Evolutionary conservation across 108 stramenopile species (phyloP).

Genomic region (Nannochloropsis gaditana): DNA sequence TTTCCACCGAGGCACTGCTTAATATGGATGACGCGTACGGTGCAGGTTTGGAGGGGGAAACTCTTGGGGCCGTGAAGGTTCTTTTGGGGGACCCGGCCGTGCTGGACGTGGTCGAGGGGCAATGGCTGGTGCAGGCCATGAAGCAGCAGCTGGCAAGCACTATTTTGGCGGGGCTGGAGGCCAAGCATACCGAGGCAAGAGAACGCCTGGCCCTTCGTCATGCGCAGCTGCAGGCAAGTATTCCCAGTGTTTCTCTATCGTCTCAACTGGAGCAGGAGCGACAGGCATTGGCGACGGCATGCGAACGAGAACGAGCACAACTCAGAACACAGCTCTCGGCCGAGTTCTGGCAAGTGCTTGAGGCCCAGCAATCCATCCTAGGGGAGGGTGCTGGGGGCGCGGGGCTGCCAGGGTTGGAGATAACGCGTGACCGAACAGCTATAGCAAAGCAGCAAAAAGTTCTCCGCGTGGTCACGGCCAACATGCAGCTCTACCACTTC

Average conservation of each 20-base stretch:
- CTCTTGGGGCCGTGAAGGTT: not conserved
- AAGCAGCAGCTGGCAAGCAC: not conserved
- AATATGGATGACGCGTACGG: not conserved
- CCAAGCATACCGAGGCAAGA: not conserved
- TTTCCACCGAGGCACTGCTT: not conserved
- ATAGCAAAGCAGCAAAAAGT: not conserved
- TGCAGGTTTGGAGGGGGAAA: not conserved
- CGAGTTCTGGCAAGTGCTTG: not conserved
- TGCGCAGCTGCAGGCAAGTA: not conserved
- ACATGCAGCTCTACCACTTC: slow-evolving; percentile 16
- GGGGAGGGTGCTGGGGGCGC: not conserved
- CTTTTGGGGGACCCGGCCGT: not conserved
- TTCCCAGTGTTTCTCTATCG: not conserved
- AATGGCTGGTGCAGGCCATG: slow-evolving; percentile 13
- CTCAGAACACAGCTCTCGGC: not conserved
- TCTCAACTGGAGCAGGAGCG: not conserved
- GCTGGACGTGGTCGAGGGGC: not conserved
- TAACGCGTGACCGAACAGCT: slow-evolving; percentile 10
- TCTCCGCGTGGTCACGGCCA: not conserved
- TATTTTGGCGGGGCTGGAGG: not conserved
- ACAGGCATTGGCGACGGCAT: not conserved
- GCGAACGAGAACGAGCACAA: not conserved
- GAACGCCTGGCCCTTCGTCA: not conserved
- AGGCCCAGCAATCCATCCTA: not conserved
- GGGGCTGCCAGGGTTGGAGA: not conserved